Conservation (phyloP, 306 rosid genomes). For the Oxytropis ochrocephala region DNA sequence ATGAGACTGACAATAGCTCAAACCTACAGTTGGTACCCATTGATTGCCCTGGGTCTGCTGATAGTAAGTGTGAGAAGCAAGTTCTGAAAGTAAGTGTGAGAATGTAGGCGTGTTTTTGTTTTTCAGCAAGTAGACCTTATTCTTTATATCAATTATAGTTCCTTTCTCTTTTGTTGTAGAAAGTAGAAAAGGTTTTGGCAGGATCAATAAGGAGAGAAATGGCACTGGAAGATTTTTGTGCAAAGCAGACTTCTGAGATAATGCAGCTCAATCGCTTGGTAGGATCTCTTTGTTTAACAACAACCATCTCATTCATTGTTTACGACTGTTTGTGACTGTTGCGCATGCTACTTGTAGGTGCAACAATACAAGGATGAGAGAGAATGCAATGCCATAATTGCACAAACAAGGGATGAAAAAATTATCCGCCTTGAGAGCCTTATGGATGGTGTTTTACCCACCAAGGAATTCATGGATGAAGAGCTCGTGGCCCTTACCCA, state of each 20-base stretch:
- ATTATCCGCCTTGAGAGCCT: slow-evolving; percentile 89
- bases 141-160: slow-evolving; percentile 10
- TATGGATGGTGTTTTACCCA: slow-evolving; percentile 87
- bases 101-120: slow-evolving; percentile 20
- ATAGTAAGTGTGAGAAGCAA: slow-evolving; percentile 55
- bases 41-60: slow-evolving; percentile 54
- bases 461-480: slow-evolving; percentile 84
- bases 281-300: slow-evolving; percentile 19
- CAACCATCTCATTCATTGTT: not conserved
- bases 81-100: slow-evolving; percentile 69
- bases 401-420: slow-evolving; percentile 92
- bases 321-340: slow-evolving; percentile 28
- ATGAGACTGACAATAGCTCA: slow-evolving; percentile 44
- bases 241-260: slow-evolving; percentile 74
- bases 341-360: slow-evolving; percentile 47
- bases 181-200: slow-evolving; percentile 87
- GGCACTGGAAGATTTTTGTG: slow-evolving; percentile 90
- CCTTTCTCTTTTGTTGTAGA: slow-evolving; percentile 35
- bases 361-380: slow-evolving; percentile 90
- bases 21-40: slow-evolving; percentile 67
- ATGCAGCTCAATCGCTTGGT: slow-evolving; percentile 93
- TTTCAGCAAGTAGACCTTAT: not conserved
- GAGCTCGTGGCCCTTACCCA: slow-evolving; percentile 62
- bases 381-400: slow-evolving; percentile 80
- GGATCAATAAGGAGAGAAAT: slow-evolving; percentile 96